Evolutionary conservation across 2,329 filamentous ascomycete species (phyloP).

Genomic region (Cordyceps fumosorosea): DNA sequence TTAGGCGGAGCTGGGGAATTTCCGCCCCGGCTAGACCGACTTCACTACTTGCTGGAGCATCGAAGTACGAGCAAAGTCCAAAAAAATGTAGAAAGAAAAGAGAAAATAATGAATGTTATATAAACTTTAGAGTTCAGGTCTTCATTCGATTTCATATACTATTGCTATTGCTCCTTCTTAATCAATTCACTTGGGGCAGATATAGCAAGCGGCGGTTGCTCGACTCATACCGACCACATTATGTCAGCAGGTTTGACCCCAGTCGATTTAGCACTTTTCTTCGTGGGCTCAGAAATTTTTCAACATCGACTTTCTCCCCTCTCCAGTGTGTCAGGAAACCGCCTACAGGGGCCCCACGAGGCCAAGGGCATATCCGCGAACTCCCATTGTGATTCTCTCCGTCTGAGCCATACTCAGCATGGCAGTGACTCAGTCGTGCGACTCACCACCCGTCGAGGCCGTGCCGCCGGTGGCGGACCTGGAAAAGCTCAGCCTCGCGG

Average conservation of each 20-base stretch:
- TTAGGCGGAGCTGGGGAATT: constrained; percentile 14
- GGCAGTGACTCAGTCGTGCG: constrained; percentile 17
- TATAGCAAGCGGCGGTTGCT: no score
- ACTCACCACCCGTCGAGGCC: constrained; percentile 17
- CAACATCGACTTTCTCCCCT: background rate
- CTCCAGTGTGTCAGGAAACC: background rate
- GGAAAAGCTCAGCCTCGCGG: constrained; percentile 20
- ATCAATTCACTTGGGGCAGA: background rate
- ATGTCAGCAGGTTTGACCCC: background rate
- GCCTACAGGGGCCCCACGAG: background rate
- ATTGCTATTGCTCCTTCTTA: no score
- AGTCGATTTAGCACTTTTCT: background rate
- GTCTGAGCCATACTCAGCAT: background rate
- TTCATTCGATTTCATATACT: no score
- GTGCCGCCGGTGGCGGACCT: constrained; percentile 20
- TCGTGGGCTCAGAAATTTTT: background rate
- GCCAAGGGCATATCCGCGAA: background rate
- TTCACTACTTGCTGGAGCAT: background rate
- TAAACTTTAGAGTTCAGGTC: no score
- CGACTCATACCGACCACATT: background rate
- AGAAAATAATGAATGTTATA: background rate
- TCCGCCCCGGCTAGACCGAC: constrained; percentile 8
- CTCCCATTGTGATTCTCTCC: background rate
- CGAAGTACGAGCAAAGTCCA: background rate
- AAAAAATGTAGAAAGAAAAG: background rate